Base-by-base conservation (phyloP, 495 filamentous ascomycete species). In the Neurospora discreta region DNA sequence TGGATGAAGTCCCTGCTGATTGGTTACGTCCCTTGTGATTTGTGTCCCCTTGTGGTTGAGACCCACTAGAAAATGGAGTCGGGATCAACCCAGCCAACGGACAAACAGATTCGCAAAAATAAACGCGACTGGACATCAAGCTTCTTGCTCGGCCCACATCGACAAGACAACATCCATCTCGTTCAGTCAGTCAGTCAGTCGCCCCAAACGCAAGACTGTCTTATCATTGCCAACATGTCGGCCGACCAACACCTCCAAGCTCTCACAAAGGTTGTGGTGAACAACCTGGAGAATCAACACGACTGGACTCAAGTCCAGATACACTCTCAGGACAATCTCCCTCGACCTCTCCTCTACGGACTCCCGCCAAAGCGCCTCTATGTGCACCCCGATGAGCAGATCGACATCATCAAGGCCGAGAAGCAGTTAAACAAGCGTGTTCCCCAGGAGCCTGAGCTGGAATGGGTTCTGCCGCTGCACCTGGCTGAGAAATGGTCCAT, bases 361-460 rank as follows among this genome's bases (percentile, higher is more conserved):
- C 84, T 97, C n/a, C 94, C 95, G 9, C 93, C 95, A 7, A 87
- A 91, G 68, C 88, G 89, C 7, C 86, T 97, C 30, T 98, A 99
- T 82, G 87, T 92, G 70, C 94, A 99, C 80, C 95, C 95, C 7
- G 95, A 98, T 80, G 92, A 96, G 81, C 93, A 97, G 81, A 87
- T 94, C 52, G 90, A 89, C 74, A 87, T 93, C 79, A 81, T 97
- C 70, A 89, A 92, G 79, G 82, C 82, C 46, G 82, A 84, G 70
- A 80, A 82, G 71, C 78, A 78, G 39, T 72, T 75, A 3, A 74
- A 78, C 74, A 30, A 81, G 69, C 75, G 70, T 39, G 80, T 86
- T n/a, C 74, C 77, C 36, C 84, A 84, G 73, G 81, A 83, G 3
- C 82, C 89, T 0, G 88, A 92, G 75, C 80, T 87, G 68, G 90